These are phyloP conservation scores for Pichia ethanolica DNA, from an alignment of 805 yeast genomes.

Conservation along the genomic window DNA sequence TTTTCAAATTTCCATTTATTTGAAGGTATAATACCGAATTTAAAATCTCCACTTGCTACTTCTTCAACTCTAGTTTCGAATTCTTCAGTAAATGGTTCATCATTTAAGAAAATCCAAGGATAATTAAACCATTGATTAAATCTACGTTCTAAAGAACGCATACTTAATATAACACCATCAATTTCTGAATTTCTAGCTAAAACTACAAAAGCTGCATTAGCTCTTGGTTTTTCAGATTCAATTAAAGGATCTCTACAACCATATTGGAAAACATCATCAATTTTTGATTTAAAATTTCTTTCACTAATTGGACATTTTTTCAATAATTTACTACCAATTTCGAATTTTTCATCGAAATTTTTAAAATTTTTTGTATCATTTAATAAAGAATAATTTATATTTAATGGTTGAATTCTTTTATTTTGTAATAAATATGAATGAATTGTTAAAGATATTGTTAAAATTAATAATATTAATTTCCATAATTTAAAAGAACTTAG, in stretches of 20 bases:
- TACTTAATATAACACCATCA: slow-evolving; percentile 65
- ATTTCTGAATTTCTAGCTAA: slow-evolving; percentile 76
- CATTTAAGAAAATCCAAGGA: slow-evolving; percentile 87
- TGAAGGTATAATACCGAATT: slow-evolving; percentile 60
- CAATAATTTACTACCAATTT: slow-evolving; percentile 5
- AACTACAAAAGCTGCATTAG: slow-evolving; percentile 80
- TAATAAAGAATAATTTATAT: slow-evolving; percentile 6
- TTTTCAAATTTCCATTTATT: slow-evolving; percentile 67
- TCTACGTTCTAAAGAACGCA: slow-evolving; percentile 72
- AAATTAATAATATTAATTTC: neutral
- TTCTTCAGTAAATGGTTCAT: slow-evolving; percentile 60
- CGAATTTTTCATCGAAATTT: slow-evolving; percentile 16
- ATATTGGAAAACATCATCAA: slow-evolving; percentile 26
- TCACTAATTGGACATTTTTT: slow-evolving; percentile 21
- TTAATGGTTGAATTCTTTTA: neutral
- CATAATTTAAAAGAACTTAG: neutral
- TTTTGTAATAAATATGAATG: neutral
- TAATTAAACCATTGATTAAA: slow-evolving; percentile 92
- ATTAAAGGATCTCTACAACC: slow-evolving; percentile 27
- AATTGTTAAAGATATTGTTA: neutral
- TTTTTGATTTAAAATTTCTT: slow-evolving; percentile 18
- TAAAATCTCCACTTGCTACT: slow-evolving; percentile 52
- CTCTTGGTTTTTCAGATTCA: slow-evolving; percentile 32
- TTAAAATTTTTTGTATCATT: neutral
- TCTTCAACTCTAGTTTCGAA: slow-evolving; percentile 48